Evolutionary conservation across 73 alveolate genomes (phyloP).

Genomic region (Loxodes magnus): DNA sequence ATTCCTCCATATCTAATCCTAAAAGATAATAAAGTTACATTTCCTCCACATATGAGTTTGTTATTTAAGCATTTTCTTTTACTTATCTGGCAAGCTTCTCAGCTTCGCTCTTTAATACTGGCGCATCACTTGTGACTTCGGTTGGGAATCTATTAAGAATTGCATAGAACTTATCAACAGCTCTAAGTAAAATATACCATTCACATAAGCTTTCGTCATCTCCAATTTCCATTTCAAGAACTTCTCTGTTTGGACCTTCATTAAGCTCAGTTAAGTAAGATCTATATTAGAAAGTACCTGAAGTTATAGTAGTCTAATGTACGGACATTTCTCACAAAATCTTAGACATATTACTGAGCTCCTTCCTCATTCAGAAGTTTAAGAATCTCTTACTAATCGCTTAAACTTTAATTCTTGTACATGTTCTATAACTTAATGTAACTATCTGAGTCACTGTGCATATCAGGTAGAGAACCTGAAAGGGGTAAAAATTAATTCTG

Average conservation of each 20-base stretch:
- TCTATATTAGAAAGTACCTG: constrained; percentile 25
- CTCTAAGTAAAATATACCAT: constrained; percentile 80
- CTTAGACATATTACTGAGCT: constrained; percentile 21
- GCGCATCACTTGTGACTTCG: constrained; percentile 40
- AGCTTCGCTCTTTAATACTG: neutral
- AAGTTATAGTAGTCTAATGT: constrained; percentile 11
- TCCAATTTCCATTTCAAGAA: constrained; percentile 39
- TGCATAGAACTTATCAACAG: constrained; percentile 56
- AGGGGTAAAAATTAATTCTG: constrained; percentile 63
- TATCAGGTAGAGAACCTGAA: constrained; percentile 87
- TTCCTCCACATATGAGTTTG: constrained; percentile 44
- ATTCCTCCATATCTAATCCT: constrained; percentile 74
- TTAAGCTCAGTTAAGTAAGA: constrained; percentile 45
- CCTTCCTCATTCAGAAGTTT: constrained; percentile 27
- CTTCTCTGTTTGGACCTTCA: constrained; percentile 21
- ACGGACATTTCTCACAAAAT: constrained; percentile 43
- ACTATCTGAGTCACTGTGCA: constrained; percentile 71
- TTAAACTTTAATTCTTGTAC: constrained; percentile 52
- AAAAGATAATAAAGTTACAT: too few species aligned
- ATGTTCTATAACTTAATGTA: constrained; percentile 60
- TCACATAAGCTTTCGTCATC: constrained; percentile 49
- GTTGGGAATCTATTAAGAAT: constrained; percentile 65
- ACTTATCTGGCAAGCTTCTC: neutral
- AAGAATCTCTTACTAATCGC: constrained; percentile 47
- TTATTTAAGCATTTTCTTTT: neutral